Conservation (phyloP, 163 green algal genomes). For the Scenedesmus sp. region DNA sequence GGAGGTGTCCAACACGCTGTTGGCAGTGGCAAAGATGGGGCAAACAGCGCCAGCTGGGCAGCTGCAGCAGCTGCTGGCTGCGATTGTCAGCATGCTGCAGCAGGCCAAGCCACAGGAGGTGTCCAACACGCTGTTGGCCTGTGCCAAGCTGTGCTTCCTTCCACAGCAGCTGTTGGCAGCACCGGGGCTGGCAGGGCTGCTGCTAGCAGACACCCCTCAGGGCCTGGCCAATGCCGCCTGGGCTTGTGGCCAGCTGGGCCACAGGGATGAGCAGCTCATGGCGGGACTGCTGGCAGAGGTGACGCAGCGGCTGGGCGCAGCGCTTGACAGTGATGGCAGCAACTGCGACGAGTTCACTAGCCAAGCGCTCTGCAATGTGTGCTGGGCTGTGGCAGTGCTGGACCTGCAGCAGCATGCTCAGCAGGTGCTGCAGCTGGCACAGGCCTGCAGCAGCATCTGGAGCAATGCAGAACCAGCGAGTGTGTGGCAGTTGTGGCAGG, state of each 20-base stretch:
- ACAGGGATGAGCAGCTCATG: not conserved
- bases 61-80: too few species aligned
- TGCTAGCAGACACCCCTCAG: not conserved
- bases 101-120: not conserved
- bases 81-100: not conserved
- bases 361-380: not conserved
- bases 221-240: not conserved
- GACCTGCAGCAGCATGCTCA: slow-evolving; percentile 22
- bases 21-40: not conserved
- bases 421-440: not conserved
- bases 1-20: slow-evolving; percentile 5
- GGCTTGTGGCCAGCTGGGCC: not conserved
- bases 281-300: not conserved
- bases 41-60: too few species aligned
- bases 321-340: too few species aligned
- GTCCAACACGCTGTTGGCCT: not conserved
- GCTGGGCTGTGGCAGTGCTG: slow-evolving; percentile 32
- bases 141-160: too few species aligned
- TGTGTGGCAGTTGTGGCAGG: slow-evolving; percentile 18
- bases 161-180: not conserved
- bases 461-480: not conserved
- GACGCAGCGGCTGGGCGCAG: not conserved
- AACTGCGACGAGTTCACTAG: not conserved
- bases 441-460: not conserved
- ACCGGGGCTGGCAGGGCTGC: not conserved